phyloP scores from a whole-genome alignment of 805 yeast species.

The Starmerella apicola region DNA sequence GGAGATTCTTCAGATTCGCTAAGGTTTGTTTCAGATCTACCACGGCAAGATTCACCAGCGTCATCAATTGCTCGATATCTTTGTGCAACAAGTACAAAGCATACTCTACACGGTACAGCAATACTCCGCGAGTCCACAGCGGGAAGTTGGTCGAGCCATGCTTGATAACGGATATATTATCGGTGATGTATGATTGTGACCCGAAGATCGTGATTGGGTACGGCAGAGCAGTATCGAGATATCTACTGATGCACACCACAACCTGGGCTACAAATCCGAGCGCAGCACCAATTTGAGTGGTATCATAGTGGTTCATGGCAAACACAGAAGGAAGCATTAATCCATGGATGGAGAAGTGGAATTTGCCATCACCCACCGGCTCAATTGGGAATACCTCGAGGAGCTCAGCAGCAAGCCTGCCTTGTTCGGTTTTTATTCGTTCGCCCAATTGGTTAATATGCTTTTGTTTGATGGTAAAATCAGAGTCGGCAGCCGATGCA shows the following conservation, averaged over 20 bases:
- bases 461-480: no score
- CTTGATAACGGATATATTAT: conserved; percentile 35
- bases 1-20: conserved; percentile 29
- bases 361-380: conserved; percentile 17
- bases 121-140: conserved; percentile 36
- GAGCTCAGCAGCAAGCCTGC: conserved; percentile 24
- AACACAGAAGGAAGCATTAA: conserved; percentile 25
- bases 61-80: conserved; percentile 36
- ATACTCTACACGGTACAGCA: conserved; percentile 38
- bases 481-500: not conserved
- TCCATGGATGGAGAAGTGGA: conserved; percentile 29
- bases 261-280: conserved; percentile 38
- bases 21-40: conserved; percentile 28
- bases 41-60: conserved; percentile 24
- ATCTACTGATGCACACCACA: conserved; percentile 31
- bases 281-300: conserved; percentile 36
- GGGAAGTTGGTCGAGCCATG: conserved; percentile 34
- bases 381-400: conserved; percentile 26
- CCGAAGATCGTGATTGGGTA: conserved; percentile 41
- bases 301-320: conserved; percentile 25
- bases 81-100: conserved; percentile 37
- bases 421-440: conserved; percentile 13
- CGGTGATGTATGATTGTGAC: conserved; percentile 37
- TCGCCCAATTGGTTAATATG: not conserved
- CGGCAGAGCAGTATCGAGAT: conserved; percentile 35